These are phyloP conservation scores for Bondarzewia mesenterica DNA, from an alignment of 1,284 basidiomycete species.

Conservation along the genomic window DNA sequence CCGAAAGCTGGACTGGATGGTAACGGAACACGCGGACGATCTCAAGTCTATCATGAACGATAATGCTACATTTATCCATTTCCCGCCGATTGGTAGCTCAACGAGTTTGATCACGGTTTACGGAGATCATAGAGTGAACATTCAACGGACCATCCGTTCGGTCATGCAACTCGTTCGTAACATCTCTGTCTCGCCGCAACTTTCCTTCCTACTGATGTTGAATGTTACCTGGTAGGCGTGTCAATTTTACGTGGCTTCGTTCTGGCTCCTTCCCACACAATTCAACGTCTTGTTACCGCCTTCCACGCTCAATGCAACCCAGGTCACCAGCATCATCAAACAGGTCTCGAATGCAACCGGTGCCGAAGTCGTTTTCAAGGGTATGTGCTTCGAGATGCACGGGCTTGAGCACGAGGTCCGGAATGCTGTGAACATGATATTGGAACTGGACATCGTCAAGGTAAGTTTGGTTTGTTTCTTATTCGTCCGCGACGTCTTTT, in stretches of 20 bases:
- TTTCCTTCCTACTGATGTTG: not conserved
- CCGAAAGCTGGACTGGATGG: conserved; percentile 97
- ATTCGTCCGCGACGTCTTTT: not conserved
- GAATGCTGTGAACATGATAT: conserved; percentile 76
- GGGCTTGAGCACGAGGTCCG: conserved; percentile 93
- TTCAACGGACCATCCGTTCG: conserved; percentile 90
- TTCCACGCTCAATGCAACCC: conserved; percentile 72
- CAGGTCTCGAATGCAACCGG: conserved; percentile 84
- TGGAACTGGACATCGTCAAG: conserved; percentile 90
- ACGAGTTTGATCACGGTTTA: conserved; percentile 91
- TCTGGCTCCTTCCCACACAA: conserved; percentile 91
- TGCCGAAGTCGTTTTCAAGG: conserved; percentile 95
- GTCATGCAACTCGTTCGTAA: conserved; percentile 88
- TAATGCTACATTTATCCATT: conserved; percentile 93
- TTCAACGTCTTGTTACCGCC: conserved; percentile 89
- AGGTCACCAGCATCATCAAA: conserved; percentile 81
- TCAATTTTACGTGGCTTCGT: conserved; percentile 91
- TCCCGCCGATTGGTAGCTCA: conserved; percentile 86
- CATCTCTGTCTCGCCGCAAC: not conserved
- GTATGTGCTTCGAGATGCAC: conserved; percentile 96
- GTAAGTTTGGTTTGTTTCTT: conserved; percentile 28
- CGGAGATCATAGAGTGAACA: conserved; percentile 92
- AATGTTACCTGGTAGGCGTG: conserved; percentile 67
- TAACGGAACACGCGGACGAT: conserved; percentile 88
- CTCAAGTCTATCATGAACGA: conserved; percentile 90